These are phyloP conservation scores for Podospora bellae-mahoneyi DNA, from an alignment of 495 filamentous ascomycete species.

Conservation along the genomic window DNA sequence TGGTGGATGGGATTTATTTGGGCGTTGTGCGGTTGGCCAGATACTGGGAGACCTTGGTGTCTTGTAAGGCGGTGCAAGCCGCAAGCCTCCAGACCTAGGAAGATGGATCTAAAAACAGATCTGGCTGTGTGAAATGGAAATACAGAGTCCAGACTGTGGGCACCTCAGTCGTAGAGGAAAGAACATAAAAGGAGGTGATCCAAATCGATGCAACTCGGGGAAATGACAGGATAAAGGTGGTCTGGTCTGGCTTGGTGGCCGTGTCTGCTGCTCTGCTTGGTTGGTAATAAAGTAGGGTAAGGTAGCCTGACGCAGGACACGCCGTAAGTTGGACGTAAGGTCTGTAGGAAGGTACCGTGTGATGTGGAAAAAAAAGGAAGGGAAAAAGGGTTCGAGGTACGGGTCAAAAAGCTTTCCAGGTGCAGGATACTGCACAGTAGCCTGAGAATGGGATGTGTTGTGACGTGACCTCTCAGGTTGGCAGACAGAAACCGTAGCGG, in stretches of 20 bases:
- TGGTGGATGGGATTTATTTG: constrained; percentile 19
- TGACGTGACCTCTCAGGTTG: constrained; percentile 8
- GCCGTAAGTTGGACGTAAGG: constrained; percentile 9
- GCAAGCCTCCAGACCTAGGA: constrained; percentile 18
- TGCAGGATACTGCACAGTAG: constrained; percentile 1
- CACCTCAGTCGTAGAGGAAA: not conserved
- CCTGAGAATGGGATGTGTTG: constrained; percentile 13
- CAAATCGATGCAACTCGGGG: not conserved
- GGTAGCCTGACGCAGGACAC: constrained; percentile 4
- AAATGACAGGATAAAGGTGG: not conserved
- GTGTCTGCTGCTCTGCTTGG: not conserved
- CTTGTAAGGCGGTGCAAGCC: constrained; percentile 20
- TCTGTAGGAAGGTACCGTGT: constrained; percentile 21
- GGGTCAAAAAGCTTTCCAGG: constrained; percentile 15
- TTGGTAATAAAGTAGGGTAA: constrained; percentile 1
- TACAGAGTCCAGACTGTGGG: not conserved
- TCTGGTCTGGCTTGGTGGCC: not conserved
- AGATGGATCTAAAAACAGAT: constrained; percentile 30
- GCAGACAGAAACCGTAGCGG: not conserved
- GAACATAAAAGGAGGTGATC: constrained; percentile 5
- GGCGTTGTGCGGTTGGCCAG: constrained; percentile 26
- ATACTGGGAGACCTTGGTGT: not conserved
- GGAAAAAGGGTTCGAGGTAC: constrained; percentile 16
- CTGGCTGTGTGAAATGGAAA: not conserved
- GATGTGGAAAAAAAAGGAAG: constrained; percentile 26